Conservation (phyloP, 176 grass and related monocot genomes). For the Avena atlantica region DNA sequence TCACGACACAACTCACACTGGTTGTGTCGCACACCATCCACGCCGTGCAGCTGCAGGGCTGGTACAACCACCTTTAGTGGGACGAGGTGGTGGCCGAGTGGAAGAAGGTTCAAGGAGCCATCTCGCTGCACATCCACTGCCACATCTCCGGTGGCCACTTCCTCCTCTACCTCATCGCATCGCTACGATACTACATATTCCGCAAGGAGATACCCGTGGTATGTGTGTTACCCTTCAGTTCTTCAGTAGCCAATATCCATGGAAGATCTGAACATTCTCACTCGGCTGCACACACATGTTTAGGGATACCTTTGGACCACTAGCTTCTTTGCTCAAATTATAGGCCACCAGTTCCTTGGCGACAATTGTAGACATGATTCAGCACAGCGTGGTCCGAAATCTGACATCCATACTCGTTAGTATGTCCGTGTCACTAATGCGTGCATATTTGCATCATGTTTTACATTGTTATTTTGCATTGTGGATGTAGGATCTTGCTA, state of each 20-base stretch:
- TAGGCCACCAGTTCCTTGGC: not conserved
- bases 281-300: not conserved
- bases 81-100: slow-evolving; percentile 98
- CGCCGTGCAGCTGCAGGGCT: slow-evolving; percentile 86
- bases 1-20: slow-evolving; percentile 82
- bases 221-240: not conserved
- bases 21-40: slow-evolving; percentile 85
- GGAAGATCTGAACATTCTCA: too few relatives aligned
- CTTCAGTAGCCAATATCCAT: too few relatives aligned
- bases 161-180: slow-evolving; percentile 90
- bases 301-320: not conserved
- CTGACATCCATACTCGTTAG: not conserved
- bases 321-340: too few relatives aligned
- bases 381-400: not conserved
- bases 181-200: slow-evolving; percentile 93
- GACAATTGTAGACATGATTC: not conserved
- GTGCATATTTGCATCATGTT: too few relatives aligned
- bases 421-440: not conserved
- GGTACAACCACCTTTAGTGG: slow-evolving; percentile 91
- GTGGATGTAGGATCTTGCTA: too few relatives aligned
- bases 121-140: slow-evolving; percentile 99
- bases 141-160: slow-evolving; percentile 96
- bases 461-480: too few relatives aligned
- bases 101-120: slow-evolving; percentile 79
- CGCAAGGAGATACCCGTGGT: slow-evolving; percentile 91